Base-by-base conservation (phyloP, 108 stramenopile species). In the Craspedostauros australis region DNA sequence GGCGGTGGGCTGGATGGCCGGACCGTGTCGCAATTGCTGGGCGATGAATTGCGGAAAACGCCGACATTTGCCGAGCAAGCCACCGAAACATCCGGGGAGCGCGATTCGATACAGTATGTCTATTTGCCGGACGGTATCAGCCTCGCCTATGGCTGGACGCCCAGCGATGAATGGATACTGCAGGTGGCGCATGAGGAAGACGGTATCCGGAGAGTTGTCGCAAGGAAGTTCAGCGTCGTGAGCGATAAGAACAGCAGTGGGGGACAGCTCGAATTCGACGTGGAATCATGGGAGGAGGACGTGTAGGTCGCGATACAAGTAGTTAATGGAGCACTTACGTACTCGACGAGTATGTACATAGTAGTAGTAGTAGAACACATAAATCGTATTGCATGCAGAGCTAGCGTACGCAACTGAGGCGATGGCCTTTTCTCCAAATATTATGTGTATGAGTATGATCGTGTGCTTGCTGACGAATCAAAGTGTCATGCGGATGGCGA, bases 1-100 rank as follows among this genome's bases (percentile, higher is more conserved):
- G 72, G 79, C 49, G 87, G 87, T 18, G 87, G 87, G 36, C 46
- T 88, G 25, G 87, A 88, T 67, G 83, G 75, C 25, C 72, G 78
- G 14, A 77, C 78, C n/a, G 87, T 88, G 3, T 53, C 70, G 40
- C 51, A 40, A 19, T 58, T 70, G 33, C 47, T 84, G 41, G 87
- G 87, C 20, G 64, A 56, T 38, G 54, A 67, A 55, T 38, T 66
- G 54, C 46, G 44, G 38, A n/a, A 38, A 3, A 8, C 29, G 4
- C 36, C 31, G 21, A 52, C 54, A 20, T 70, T 70, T 52, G 69
- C 31, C 12, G 56, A 66, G 18, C 50, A 66, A 32, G n/a, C n/a
- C n/a, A n/a, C n/a, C n/a, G n/a, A n/a, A n/a, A n/a, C n/a, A n/a
- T n/a, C n/a, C n/a, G 44, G 46, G 15, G 23, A 44, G 5, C 32